Evolutionary conservation across 2,329 filamentous ascomycete species (phyloP).

Genomic region (Coniochaeta hoffmannii): DNA sequence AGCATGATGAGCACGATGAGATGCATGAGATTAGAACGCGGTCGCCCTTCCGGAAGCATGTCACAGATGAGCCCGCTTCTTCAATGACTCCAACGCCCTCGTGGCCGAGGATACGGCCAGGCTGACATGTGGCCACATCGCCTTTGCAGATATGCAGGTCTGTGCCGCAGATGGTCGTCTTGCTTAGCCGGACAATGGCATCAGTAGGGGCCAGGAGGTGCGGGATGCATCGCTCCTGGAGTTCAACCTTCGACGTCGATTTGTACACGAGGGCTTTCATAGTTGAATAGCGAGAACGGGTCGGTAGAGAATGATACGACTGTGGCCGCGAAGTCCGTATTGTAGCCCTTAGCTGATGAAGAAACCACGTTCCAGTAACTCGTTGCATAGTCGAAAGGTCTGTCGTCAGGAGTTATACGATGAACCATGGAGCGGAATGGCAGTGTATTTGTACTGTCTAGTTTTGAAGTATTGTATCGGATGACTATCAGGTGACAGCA

Average conservation of each 20-base stretch:
- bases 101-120: conserved; percentile 42
- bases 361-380: not conserved
- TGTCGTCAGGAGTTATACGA: not conserved
- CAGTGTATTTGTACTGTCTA: not conserved
- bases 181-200: conserved; percentile 38
- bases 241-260: conserved; percentile 21
- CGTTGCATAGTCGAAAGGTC: not conserved
- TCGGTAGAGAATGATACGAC: not conserved
- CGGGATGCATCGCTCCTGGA: conserved; percentile 35
- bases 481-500: conserved; percentile 1
- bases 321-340: not conserved
- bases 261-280: conserved; percentile 43
- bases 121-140: conserved; percentile 38
- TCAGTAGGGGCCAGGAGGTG: conserved; percentile 33
- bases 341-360: not conserved
- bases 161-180: conserved; percentile 45
- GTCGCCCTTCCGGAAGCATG: conserved; percentile 40
- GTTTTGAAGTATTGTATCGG: not conserved
- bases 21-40: conserved; percentile 44
- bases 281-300: conserved; percentile 7
- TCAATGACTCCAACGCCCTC: conserved; percentile 45
- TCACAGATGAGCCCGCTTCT: conserved; percentile 34
- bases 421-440: not conserved
- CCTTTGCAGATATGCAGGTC: conserved; percentile 50
- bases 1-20: conserved; percentile 41